Conservation (phyloP, 208 protist species). For the Leishmania amazonensis region DNA sequence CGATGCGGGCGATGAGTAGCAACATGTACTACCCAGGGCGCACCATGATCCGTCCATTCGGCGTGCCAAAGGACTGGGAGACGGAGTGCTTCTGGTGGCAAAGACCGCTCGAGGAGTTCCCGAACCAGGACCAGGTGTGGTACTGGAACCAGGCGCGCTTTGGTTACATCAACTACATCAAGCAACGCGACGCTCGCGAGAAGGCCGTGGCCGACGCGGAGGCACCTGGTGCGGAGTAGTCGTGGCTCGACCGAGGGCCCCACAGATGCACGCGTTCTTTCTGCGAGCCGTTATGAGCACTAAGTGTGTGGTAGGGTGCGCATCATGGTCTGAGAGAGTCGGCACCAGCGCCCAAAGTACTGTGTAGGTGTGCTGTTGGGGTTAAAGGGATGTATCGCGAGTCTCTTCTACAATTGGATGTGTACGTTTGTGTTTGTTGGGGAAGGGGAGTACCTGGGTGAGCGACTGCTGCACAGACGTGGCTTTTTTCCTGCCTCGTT, state of each 20-base stretch:
- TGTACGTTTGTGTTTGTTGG: neutral
- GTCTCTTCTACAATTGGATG: neutral
- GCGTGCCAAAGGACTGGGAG: conserved; percentile 77
- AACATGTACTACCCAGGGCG: conserved; percentile 87
- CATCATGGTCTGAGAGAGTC: neutral
- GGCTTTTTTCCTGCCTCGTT: neutral
- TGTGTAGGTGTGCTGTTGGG: neutral
- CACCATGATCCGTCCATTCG: conserved; percentile 72
- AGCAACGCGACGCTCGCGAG: conserved; percentile 76
- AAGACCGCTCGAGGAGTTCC: conserved; percentile 84
- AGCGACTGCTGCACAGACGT: neutral
- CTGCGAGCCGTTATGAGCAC: neutral
- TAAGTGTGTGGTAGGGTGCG: neutral
- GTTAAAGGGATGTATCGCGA: too few relatives aligned
- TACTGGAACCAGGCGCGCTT: conserved; percentile 74
- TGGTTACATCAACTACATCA: conserved; percentile 86
- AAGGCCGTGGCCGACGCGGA: conserved; percentile 56
- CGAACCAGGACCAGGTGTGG: conserved; percentile 84
- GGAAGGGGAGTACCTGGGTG: neutral
- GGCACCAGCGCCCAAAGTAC: neutral
- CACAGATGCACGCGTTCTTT: neutral
- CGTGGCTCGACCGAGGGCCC: too few relatives aligned
- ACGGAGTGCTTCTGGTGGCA: conserved; percentile 87
- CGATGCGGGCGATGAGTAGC: conserved; percentile 74
- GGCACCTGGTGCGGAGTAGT: neutral